A percentile compares a stretch with the other conserved stretches of the same genome.
These are phyloP conservation scores for Penicillium robsamsonii DNA, from an alignment of 495 filamentous ascomycete genomes.

Conservation along the genomic window DNA sequence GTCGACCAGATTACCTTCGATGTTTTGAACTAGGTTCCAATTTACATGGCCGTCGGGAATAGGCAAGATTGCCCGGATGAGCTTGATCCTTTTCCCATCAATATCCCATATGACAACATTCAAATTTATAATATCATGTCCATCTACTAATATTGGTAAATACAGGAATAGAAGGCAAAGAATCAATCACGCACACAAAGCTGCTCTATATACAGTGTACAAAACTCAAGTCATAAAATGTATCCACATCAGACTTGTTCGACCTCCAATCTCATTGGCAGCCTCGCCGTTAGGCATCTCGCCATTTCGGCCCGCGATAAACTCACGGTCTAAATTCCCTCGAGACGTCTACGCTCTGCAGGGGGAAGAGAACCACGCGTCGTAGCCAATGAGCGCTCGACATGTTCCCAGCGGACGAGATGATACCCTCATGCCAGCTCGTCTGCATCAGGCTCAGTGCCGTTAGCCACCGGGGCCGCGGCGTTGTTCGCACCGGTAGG, in stretches of 20 bases:
- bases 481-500: slow-evolving; percentile 23
- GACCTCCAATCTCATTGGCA: slow-evolving; percentile 83
- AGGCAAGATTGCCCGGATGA: not conserved
- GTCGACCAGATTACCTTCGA: too few species aligned
- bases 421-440: slow-evolving; percentile 63
- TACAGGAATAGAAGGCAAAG: slow-evolving; percentile 6
- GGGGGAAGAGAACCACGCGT: slow-evolving; percentile 80
- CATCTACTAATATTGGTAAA: slow-evolving; percentile 2
- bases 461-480: slow-evolving; percentile 28
- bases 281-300: slow-evolving; percentile 93
- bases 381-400: slow-evolving; percentile 69
- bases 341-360: slow-evolving; percentile 69
- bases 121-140: not conserved
- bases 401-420: slow-evolving; percentile 85
- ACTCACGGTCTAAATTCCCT: slow-evolving; percentile 86
- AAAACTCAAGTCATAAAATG: slow-evolving; percentile 7
- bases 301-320: slow-evolving; percentile 84
- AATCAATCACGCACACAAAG: slow-evolving; percentile 1
- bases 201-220: slow-evolving; percentile 23
- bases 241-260: slow-evolving; percentile 88
- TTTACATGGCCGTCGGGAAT: too few species aligned
- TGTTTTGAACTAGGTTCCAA: too few species aligned
- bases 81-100: not conserved
- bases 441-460: slow-evolving; percentile 25
- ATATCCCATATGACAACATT: not conserved